Evolutionary conservation across 2,329 filamentous ascomycete genomes (phyloP).

Genomic region (Microcyclosporella mali): DNA sequence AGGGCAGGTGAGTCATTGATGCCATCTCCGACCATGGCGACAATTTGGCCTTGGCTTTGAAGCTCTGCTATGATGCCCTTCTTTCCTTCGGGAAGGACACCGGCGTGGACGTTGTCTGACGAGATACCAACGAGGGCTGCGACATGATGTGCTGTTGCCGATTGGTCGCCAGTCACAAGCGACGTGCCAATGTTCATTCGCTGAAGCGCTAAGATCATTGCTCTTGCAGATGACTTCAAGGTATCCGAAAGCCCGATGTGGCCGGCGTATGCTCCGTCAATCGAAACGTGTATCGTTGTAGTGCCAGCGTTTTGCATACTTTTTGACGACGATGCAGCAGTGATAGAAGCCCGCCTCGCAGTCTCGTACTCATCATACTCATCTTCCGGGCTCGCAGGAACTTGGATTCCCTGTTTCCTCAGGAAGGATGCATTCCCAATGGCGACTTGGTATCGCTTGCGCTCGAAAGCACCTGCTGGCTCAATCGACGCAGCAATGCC

Average conservation of each 20-base stretch:
- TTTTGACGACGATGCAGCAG: constrained; percentile 30
- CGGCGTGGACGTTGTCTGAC: constrained; percentile 68
- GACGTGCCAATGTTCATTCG: constrained; percentile 80
- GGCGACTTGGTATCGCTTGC: constrained; percentile 68
- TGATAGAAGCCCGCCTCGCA: constrained; percentile 14
- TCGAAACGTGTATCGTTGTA: constrained; percentile 86
- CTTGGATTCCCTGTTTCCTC: constrained; percentile 59
- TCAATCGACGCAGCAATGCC: constrained; percentile 80
- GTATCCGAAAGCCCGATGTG: constrained; percentile 80
- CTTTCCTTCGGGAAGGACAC: constrained; percentile 87
- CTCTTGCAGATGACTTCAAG: constrained; percentile 79
- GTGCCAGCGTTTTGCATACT: constrained; percentile 57
- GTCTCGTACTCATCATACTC: constrained; percentile 44
- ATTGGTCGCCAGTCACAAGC: constrained; percentile 90
- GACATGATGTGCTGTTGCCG: constrained; percentile 74
- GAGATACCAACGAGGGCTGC: constrained; percentile 77
- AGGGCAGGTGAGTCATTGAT: constrained; percentile 98
- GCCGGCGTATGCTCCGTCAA: constrained; percentile 74
- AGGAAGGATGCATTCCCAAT: constrained; percentile 79
- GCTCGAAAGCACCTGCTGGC: constrained; percentile 62
- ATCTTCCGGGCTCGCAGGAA: constrained; percentile 49
- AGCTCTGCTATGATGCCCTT: constrained; percentile 74
- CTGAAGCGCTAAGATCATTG: constrained; percentile 73
- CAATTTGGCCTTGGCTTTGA: constrained; percentile 66
- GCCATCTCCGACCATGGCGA: constrained; percentile 96